Evolutionary conservation across 768 basidiomycete species (phyloP).

Genomic region (Collybia sordida): DNA sequence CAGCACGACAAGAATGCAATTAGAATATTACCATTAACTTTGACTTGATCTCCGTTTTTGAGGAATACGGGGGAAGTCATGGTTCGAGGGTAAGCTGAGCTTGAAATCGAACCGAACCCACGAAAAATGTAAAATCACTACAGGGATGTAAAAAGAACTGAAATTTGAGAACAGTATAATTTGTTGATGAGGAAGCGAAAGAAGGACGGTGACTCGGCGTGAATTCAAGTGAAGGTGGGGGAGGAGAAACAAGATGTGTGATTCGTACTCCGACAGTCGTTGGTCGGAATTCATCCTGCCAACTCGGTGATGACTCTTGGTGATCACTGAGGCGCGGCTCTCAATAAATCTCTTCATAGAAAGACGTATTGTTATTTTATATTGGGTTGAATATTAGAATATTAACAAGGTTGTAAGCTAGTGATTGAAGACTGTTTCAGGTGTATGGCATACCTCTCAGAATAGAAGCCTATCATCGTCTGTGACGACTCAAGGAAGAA

Average conservation of each 20-base stretch:
- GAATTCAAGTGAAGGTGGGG: conserved; percentile 33
- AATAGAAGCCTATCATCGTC: too few relatives aligned
- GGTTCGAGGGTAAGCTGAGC: conserved; percentile 25
- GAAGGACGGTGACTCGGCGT: conserved; percentile 16
- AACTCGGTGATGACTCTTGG: background rate
- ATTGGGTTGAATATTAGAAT: too few relatives aligned
- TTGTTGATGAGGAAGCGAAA: conserved; percentile 17
- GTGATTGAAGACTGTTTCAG: too few relatives aligned
- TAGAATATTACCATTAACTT: conserved; percentile 73
- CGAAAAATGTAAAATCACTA: conserved; percentile 30
- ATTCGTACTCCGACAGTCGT: conserved; percentile 44
- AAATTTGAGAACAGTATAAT: conserved; percentile 17
- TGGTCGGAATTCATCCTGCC: conserved; percentile 2
- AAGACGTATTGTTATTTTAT: background rate
- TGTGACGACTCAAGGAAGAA: too few relatives aligned
- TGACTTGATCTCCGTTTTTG: conserved; percentile 82
- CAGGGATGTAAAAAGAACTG: conserved; percentile 16
- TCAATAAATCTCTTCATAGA: background rate
- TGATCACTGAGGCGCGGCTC: background rate
- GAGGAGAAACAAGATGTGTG: conserved; percentile 35
- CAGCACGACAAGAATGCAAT: conserved; percentile 15
- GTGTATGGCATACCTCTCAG: too few relatives aligned
- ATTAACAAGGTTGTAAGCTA: too few relatives aligned
- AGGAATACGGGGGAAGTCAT: conserved; percentile 59
- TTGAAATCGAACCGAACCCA: conserved; percentile 25